phyloP scores from a whole-genome alignment of 345 rosid species.

The Linum tenue region DNA sequence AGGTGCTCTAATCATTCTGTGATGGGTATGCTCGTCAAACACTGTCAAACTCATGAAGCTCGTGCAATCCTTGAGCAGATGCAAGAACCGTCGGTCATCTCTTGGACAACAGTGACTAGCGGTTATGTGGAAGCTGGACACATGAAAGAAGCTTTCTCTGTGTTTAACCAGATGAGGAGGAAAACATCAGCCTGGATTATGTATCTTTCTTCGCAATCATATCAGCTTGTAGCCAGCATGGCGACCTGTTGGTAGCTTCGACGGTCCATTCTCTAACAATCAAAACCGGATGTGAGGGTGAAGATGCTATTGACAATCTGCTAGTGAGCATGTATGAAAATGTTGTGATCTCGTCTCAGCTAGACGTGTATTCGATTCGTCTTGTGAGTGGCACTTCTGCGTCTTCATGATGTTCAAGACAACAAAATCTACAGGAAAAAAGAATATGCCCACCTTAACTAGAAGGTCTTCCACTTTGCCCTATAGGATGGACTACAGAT shows the following conservation, averaged over 20 bases:
- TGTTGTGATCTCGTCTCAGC: constrained; percentile 23
- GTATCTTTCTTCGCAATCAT: constrained; percentile 20
- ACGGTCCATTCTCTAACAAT: constrained; percentile 25
- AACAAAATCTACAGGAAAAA: too few relatives aligned
- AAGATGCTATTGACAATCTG: constrained; percentile 17
- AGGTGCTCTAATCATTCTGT: constrained; percentile 20
- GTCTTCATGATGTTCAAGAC: too few relatives aligned
- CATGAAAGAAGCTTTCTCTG: constrained; percentile 14
- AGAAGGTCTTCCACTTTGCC: too few relatives aligned
- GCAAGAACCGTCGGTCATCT: constrained; percentile 17
- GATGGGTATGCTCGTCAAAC: constrained; percentile 20
- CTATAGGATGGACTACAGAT: too few relatives aligned
- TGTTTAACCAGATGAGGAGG: constrained; percentile 19
- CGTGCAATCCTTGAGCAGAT: constrained; percentile 18
- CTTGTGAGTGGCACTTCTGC: too few relatives aligned
- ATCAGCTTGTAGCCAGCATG: constrained; percentile 14
- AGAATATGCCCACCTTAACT: too few relatives aligned
- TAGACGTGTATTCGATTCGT: constrained; percentile 16
- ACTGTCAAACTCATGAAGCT: constrained; percentile 18
- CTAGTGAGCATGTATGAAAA: constrained; percentile 24
- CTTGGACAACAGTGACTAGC: constrained; percentile 25
- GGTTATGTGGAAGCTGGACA: constrained; percentile 19
- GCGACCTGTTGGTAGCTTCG: constrained; percentile 19
- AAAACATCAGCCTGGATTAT: constrained; percentile 6
- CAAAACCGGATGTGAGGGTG: constrained; percentile 14